Evolutionary conservation across 176 grass and related monocot species (phyloP).

Genomic region (Tillandsia leiboldiana): DNA sequence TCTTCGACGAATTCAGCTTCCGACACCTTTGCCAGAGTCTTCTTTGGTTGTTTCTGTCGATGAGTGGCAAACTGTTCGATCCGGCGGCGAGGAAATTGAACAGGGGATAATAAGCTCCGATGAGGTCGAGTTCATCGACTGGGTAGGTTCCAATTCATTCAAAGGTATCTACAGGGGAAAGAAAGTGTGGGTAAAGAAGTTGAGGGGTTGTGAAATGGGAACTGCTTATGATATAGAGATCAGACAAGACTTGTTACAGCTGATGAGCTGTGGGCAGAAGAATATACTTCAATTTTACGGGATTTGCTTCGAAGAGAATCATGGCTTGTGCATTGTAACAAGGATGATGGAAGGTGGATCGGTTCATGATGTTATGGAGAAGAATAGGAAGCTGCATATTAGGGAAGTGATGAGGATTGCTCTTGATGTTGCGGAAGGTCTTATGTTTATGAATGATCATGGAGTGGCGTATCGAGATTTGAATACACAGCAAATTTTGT

Average conservation of each 20-base stretch:
- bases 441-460: constrained; percentile 90
- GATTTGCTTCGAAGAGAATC: constrained; percentile 67
- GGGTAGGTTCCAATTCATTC: constrained; percentile 60
- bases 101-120: constrained; percentile 69
- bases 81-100: constrained; percentile 73
- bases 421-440: constrained; percentile 63
- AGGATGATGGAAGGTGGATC: constrained; percentile 96
- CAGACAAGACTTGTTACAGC: constrained; percentile 77
- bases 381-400: constrained; percentile 54
- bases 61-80: constrained; percentile 93
- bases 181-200: constrained; percentile 86
- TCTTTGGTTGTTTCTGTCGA: constrained; percentile 85
- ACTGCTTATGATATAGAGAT: constrained; percentile 84
- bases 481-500: constrained; percentile 66
- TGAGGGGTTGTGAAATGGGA: constrained; percentile 88
- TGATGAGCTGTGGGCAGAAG: constrained; percentile 94
- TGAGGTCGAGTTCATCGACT: constrained; percentile 81
- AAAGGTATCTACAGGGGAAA: constrained; percentile 59
- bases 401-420: constrained; percentile 61
- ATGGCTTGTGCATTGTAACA: constrained; percentile 74
- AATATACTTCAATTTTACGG: constrained; percentile 93
- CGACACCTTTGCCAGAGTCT: constrained; percentile 65
- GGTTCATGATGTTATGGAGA: constrained; percentile 59
- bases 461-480: constrained; percentile 78
- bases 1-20: constrained; percentile 36